Evolutionary conservation across 208 protist species (phyloP).

Genomic region (Acanthamoeba healyi): DNA sequence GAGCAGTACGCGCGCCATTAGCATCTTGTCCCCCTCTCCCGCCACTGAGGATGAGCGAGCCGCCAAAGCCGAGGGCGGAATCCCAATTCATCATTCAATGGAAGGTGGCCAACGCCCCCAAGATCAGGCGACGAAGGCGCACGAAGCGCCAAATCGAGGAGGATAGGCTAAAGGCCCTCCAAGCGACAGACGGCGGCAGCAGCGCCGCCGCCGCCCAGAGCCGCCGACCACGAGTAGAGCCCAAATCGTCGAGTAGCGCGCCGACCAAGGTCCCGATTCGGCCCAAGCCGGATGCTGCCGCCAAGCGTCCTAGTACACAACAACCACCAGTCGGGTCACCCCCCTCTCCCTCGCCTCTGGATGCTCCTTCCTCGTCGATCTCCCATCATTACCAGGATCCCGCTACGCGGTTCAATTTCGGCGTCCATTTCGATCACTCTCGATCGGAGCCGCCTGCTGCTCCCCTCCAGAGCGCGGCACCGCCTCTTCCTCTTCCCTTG

Average conservation of each 20-base stretch:
- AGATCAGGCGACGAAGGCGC: neutral
- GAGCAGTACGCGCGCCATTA: too few relatives aligned
- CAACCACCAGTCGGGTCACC: neutral
- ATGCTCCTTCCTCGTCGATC: too few relatives aligned
- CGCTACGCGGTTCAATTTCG: too few relatives aligned
- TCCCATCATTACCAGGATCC: too few relatives aligned
- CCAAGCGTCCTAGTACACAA: neutral
- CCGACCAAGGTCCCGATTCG: neutral
- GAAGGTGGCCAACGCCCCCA: slow-evolving; percentile 29
- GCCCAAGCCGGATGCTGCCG: neutral
- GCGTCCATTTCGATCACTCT: too few relatives aligned
- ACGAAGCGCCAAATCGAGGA: slow-evolving; percentile 38
- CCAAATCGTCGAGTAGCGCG: neutral
- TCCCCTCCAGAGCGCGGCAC: too few relatives aligned
- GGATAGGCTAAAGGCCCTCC: neutral
- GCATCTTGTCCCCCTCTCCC: neutral
- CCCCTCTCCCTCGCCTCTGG: neutral
- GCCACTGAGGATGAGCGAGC: neutral
- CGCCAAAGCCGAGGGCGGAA: neutral
- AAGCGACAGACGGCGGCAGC: too few relatives aligned
- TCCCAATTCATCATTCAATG: slow-evolving; percentile 19
- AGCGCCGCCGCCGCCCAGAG: too few relatives aligned
- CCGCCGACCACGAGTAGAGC: neutral
- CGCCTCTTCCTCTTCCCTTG: neutral
- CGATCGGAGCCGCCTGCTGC: neutral